Evolutionary conservation across 768 basidiomycete genomes (phyloP).

Genomic region (Termitomyces sp.): DNA sequence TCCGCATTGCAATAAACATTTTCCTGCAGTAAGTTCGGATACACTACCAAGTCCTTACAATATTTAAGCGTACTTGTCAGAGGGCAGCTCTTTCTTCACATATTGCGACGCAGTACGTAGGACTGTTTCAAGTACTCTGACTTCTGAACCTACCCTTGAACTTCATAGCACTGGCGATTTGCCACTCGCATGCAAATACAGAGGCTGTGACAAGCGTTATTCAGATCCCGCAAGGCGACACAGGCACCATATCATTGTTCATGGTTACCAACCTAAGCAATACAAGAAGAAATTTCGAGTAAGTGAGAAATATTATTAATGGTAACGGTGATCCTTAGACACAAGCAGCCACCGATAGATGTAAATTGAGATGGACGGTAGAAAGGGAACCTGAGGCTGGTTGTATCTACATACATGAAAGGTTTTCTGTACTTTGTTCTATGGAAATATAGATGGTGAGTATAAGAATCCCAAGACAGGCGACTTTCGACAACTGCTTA

Average conservation of each 20-base stretch:
- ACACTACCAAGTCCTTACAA: no score
- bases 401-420: neutral
- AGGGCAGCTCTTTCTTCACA: slow-evolving; percentile 6
- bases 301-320: neutral
- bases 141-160: neutral
- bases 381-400: neutral
- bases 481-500: neutral
- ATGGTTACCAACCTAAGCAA: slow-evolving; percentile 45
- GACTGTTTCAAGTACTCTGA: neutral
- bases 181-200: slow-evolving; percentile 47
- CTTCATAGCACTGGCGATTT: slow-evolving; percentile 48
- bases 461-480: neutral
- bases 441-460: neutral
- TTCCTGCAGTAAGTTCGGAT: slow-evolving; percentile 4
- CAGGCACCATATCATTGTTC: slow-evolving; percentile 49
- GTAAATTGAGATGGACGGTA: neutral
- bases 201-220: slow-evolving; percentile 45
- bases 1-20: slow-evolving; percentile 2
- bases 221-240: slow-evolving; percentile 64
- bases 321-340: neutral
- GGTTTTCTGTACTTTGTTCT: neutral
- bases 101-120: slow-evolving; percentile 10
- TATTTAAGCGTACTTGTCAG: neutral
- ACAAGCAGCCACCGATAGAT: neutral
- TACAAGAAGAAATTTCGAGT: slow-evolving; percentile 37